phyloP scores from a whole-genome alignment of 177 flowering plant genomes.

The Vitis hybrid region DNA sequence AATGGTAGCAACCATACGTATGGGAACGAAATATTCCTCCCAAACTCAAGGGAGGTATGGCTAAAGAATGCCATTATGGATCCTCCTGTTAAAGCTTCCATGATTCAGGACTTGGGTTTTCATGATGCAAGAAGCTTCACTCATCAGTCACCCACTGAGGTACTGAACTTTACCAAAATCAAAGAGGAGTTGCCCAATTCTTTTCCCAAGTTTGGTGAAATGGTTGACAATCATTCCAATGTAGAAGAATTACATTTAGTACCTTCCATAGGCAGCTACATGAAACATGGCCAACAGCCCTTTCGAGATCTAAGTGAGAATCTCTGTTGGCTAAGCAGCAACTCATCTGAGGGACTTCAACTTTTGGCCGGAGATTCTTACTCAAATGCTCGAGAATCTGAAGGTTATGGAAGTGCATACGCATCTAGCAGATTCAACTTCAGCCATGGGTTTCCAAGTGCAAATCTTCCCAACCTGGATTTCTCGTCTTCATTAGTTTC shows the following conservation, averaged over 20 bases:
- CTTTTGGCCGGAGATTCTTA: slow-evolving; percentile 1
- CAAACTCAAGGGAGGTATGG: slow-evolving; percentile 15
- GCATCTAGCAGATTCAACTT: not conserved
- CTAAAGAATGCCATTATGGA: not conserved
- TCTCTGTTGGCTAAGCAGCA: not conserved
- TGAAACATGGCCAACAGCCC: not conserved
- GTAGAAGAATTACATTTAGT: not conserved
- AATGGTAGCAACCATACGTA: slow-evolving; percentile 2
- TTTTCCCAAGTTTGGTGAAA: slow-evolving; percentile 10
- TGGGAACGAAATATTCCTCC: slow-evolving; percentile 12
- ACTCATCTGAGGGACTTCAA: slow-evolving; percentile 4
- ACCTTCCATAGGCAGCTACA: not conserved
- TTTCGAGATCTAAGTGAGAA: not conserved
- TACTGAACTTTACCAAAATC: slow-evolving; percentile 6
- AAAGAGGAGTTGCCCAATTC: slow-evolving; percentile 8
- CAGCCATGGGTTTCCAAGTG: slow-evolving; percentile 2
- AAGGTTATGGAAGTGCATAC: not conserved
- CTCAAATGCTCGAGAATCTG: not conserved
- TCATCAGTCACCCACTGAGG: slow-evolving; percentile 2
- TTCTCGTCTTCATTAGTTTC: slow-evolving; percentile 6
- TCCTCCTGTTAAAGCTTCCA: not conserved
- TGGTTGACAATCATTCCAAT: not conserved
- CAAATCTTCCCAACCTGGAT: slow-evolving; percentile 1
- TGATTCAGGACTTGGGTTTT: slow-evolving; percentile 2
- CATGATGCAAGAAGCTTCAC: not conserved